These are phyloP conservation scores for Termitomyces titanicus DNA, from an alignment of 768 basidiomycete genomes.

Conservation along the genomic window DNA sequence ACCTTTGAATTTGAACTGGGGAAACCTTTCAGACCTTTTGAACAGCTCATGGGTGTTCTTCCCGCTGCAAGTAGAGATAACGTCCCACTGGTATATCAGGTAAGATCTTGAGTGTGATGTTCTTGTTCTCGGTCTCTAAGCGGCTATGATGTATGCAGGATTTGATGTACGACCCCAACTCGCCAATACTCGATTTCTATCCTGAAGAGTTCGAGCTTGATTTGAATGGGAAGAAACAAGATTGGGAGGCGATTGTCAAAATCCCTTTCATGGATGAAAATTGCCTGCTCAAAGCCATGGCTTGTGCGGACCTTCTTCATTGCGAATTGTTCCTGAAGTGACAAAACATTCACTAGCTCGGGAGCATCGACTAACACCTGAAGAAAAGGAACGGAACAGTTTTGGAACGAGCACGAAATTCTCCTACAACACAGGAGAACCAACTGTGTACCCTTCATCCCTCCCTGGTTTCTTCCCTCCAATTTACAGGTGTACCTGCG, in stretches of 20 bases:
- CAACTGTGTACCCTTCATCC: conserved; percentile 82
- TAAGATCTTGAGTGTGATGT: conserved; percentile 21
- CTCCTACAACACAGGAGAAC: conserved; percentile 57
- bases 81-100: conserved; percentile 83
- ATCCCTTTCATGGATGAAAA: conserved; percentile 94
- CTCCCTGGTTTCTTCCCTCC: conserved; percentile 94
- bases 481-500: conserved; percentile 73
- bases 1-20: conserved; percentile 85
- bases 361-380: conserved; percentile 71
- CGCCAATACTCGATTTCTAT: conserved; percentile 93
- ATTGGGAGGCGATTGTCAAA: conserved; percentile 99
- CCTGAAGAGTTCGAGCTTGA: conserved; percentile 89
- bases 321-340: not conserved
- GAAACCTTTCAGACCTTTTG: conserved; percentile 85
- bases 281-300: conserved; percentile 80
- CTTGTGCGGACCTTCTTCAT: conserved; percentile 39
- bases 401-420: conserved; percentile 83
- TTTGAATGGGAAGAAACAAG: conserved; percentile 96
- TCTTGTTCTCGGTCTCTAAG: not conserved
- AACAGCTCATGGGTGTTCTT: conserved; percentile 97
- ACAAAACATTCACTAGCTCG: conserved; percentile 45
- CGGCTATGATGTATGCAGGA: conserved; percentile 48
- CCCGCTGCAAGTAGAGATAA: conserved; percentile 88
- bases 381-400: conserved; percentile 72
- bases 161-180: conserved; percentile 81